A percentile compares a stretch with the other conserved stretches of the same genome.
phyloP scores from a whole-genome alignment of 2,329 filamentous ascomycete genomes.

The Ophiostoma novo-ulmi region DNA sequence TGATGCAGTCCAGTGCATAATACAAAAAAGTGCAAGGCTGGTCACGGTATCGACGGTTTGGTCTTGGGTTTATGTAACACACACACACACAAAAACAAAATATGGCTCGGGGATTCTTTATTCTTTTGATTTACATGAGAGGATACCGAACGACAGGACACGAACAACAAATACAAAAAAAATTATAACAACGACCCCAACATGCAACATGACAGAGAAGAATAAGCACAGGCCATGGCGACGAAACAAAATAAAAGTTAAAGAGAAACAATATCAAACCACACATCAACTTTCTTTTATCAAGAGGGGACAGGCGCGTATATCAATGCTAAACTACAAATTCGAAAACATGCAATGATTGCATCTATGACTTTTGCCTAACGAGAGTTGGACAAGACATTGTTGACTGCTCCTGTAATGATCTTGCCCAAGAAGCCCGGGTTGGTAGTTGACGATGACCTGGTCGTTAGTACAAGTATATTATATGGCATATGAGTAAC shows the following conservation, averaged over 20 bases:
- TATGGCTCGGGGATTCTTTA: not conserved
- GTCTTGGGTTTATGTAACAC: slow-evolving; percentile 17
- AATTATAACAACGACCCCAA: not conserved
- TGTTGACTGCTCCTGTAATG: slow-evolving; percentile 25
- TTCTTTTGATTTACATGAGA: not conserved
- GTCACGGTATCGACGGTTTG: slow-evolving; percentile 10
- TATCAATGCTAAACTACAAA: not conserved
- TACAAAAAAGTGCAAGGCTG: not conserved
- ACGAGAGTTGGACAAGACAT: slow-evolving; percentile 18
- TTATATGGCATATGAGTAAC: not conserved
- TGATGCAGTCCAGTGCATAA: not conserved
- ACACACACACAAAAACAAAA: slow-evolving; percentile 4
- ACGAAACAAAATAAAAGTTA: not conserved
- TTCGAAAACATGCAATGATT: not conserved
- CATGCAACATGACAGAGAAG: not conserved
- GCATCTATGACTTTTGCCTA: not conserved
- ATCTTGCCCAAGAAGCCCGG: slow-evolving; percentile 24
- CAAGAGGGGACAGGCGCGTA: not conserved
- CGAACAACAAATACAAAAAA: slow-evolving; percentile 11
- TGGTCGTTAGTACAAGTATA: not conserved
- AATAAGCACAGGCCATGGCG: not conserved
- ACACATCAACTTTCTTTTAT: not conserved
- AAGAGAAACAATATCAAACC: not conserved
- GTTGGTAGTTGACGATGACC: slow-evolving; percentile 22
- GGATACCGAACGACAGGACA: not conserved